Conservation (phyloP, 2,329 filamentous ascomycete genomes). For the Aspergillus sp. region DNA sequence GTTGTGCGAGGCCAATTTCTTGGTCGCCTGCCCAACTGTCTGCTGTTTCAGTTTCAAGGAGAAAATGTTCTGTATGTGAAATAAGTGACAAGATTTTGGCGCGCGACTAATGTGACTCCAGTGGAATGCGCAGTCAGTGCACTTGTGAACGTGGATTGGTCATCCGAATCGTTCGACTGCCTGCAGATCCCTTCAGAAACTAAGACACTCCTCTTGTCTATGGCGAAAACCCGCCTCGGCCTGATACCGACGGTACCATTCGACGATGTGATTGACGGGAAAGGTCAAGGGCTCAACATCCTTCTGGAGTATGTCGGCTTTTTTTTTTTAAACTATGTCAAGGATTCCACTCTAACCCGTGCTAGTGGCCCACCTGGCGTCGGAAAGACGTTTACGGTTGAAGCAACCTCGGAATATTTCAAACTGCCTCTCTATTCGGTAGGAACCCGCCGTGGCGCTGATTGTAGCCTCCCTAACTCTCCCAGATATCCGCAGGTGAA, state of each 20-base stretch:
- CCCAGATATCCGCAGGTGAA: not conserved
- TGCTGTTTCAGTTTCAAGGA: not conserved
- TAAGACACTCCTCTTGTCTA: conserved; percentile 18
- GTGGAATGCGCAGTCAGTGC: conserved; percentile 19
- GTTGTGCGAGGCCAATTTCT: not conserved
- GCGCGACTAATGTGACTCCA: not conserved
- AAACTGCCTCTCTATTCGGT: not conserved
- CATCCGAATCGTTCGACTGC: conserved; percentile 18
- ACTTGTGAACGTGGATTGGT: conserved; percentile 20
- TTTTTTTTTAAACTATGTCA: not conserved
- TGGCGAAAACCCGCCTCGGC: conserved; percentile 18
- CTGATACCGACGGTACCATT: conserved; percentile 20
- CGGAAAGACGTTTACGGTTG: conserved; percentile 1
- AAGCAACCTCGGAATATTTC: not conserved
- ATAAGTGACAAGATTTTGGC: not conserved
- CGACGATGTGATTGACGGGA: conserved; percentile 33
- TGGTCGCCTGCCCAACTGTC: not conserved
- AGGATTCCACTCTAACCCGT: not conserved
- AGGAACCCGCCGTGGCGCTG: not conserved
- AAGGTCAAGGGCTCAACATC: conserved; percentile 26
- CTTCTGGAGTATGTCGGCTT: not conserved
- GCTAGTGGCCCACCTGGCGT: conserved; percentile 1
- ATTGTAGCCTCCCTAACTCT: not conserved
- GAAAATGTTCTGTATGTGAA: not conserved
- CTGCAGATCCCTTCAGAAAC: conserved; percentile 23